Percentiles rank a stretch among this genome's conserved stretches.
Evolutionary conservation across 257 asterid species (phyloP).

Genomic region (Fraxinus quadrangulata): DNA sequence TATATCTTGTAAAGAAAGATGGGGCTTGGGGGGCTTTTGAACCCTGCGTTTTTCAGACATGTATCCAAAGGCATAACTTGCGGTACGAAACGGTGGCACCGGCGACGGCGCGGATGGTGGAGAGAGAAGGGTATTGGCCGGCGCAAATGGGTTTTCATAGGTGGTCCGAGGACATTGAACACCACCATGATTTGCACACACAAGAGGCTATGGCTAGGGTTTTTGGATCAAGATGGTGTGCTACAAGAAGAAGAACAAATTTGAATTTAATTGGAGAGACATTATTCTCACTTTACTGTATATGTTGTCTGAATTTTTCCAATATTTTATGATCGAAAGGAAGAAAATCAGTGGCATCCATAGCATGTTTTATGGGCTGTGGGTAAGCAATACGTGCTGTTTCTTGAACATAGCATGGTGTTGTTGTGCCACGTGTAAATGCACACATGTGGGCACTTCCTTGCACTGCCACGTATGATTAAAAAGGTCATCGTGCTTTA

Average conservation of each 20-base stretch:
- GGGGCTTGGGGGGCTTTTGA: conserved; percentile 44
- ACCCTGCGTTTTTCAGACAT: conserved; percentile 49
- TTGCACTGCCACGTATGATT: background rate
- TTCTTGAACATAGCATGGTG: background rate
- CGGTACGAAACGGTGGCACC: conserved; percentile 41
- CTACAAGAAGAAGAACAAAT: conserved; percentile 42
- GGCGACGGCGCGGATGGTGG: conserved; percentile 45
- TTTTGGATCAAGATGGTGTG: conserved; percentile 59
- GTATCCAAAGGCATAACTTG: conserved; percentile 57
- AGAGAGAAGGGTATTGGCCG: conserved; percentile 59
- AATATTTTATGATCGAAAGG: background rate
- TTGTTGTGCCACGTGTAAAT: background rate
- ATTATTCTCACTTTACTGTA: too few relatives aligned
- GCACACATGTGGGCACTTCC: background rate
- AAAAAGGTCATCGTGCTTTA: too few relatives aligned
- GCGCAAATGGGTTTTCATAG: conserved; percentile 71
- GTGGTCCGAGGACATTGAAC: conserved; percentile 67
- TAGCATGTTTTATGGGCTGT: background rate
- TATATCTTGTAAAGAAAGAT: conserved; percentile 40
- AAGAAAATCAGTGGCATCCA: background rate
- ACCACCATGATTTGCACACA: conserved; percentile 69
- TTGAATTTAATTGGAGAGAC: background rate
- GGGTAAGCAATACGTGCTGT: background rate
- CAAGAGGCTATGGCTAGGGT: conserved; percentile 61
- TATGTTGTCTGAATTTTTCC: too few relatives aligned